Conservation (phyloP, 2,329 filamentous ascomycete genomes). For the Lachnellula subtilissima region DNA sequence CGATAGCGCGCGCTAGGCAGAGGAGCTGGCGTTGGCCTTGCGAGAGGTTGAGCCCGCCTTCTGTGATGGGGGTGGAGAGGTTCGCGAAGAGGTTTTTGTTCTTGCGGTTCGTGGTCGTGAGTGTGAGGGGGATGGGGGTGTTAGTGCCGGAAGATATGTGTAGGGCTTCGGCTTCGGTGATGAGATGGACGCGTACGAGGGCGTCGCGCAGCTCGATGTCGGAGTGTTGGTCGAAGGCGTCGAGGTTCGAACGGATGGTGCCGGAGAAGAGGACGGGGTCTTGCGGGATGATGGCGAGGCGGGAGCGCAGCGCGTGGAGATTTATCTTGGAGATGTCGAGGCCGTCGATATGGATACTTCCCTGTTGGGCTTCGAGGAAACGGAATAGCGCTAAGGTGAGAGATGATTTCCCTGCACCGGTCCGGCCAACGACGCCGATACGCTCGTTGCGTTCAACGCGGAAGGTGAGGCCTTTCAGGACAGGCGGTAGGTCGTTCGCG, state of each 20-base stretch:
- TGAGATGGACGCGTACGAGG: constrained; percentile 63
- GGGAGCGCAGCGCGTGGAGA: constrained; percentile 64
- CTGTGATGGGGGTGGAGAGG: constrained; percentile 59
- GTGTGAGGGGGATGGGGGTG: constrained; percentile 16
- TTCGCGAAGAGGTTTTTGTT: constrained; percentile 64
- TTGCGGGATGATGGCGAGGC: constrained; percentile 76
- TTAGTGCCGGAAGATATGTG: constrained; percentile 16
- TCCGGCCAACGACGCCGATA: constrained; percentile 72
- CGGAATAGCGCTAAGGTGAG: constrained; percentile 73
- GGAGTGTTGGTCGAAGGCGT: constrained; percentile 67
- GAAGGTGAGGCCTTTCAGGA: constrained; percentile 67
- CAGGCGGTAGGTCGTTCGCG: constrained; percentile 64
- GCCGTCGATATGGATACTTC: constrained; percentile 66
- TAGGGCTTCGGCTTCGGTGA: constrained; percentile 12
- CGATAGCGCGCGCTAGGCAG: constrained; percentile 68
- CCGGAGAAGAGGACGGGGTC: constrained; percentile 80
- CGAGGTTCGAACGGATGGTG: constrained; percentile 70
- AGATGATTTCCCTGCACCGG: constrained; percentile 73
- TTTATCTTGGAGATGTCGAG: constrained; percentile 69
- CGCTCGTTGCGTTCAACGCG: constrained; percentile 61
- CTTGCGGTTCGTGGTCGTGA: constrained; percentile 29
- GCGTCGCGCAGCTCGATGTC: constrained; percentile 67
- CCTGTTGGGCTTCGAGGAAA: constrained; percentile 65
- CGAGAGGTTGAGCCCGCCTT: constrained; percentile 69
- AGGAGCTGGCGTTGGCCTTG: constrained; percentile 74